Percentiles rank a stretch among this genome's conserved stretches.
phyloP scores from a whole-genome alignment of 371 early-diverging fungal genomes.

The Mortierella sp. region DNA sequence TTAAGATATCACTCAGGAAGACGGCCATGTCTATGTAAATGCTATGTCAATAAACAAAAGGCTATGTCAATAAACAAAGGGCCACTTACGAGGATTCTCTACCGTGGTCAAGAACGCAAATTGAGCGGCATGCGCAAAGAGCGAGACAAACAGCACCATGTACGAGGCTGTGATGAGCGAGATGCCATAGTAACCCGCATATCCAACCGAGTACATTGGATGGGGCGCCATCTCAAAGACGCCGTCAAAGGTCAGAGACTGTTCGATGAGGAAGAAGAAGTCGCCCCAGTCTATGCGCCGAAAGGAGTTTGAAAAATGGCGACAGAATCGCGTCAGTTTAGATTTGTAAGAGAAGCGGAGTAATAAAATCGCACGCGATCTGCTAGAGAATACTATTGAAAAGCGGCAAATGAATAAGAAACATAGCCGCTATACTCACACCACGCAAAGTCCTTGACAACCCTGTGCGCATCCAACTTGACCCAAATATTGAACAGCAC shows the following conservation, averaged over 20 bases:
- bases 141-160: constrained; percentile 88
- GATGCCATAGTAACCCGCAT: constrained; percentile 94
- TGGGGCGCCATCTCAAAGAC: constrained; percentile 98
- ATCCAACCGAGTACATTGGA: constrained; percentile 98
- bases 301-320: constrained; percentile 5
- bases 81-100: constrained; percentile 87
- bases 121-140: constrained; percentile 91
- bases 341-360: too few species aligned
- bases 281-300: constrained; percentile 91
- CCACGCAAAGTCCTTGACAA: constrained; percentile 98
- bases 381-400: too few species aligned
- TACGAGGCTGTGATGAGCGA: constrained; percentile 88
- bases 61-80: too few species aligned
- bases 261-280: constrained; percentile 94
- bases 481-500: constrained; percentile 95
- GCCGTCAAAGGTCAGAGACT: constrained; percentile 90
- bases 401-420: too few species aligned
- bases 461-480: constrained; percentile 93
- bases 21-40: too few species aligned
- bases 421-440: constrained; percentile 82
- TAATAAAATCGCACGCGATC: too few species aligned
- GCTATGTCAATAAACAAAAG: too few species aligned
- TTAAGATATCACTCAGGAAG: too few species aligned
- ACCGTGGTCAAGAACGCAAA: constrained; percentile 90
- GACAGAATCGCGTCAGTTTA: constrained; percentile 1